Base-by-base conservation (phyloP, 129 eudicot genomes). In the Tanacetum coccineum region DNA sequence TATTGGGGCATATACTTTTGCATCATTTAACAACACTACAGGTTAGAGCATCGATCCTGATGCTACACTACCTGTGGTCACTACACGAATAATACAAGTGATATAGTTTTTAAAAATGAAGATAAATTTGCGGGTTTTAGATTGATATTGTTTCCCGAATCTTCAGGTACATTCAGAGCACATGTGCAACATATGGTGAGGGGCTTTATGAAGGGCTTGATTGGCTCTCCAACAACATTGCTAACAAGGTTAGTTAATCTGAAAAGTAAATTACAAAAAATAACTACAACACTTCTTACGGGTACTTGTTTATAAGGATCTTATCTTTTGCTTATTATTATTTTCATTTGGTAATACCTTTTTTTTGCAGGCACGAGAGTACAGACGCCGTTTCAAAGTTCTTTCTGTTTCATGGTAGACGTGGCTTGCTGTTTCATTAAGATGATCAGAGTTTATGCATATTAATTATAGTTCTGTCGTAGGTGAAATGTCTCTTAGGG, bases 111-210 rank as follows among this genome's bases (percentile, higher is more conserved):
- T 36, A 1, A 54, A 68, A 17, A 57, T 13, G 13, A 22, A 20
- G 6, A 68, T 68, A 20, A 4, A 20, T 53, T 17, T 2, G 32
- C 14, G 15, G 15, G 14, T 48, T 68, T 47, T 26, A 65, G 53
- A 44, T 21, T 18, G 52, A 22, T 54, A 52, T 47, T 59, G 47
- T 62, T 53, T 21, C 19, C 21, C 58, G 40, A 36, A 22, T 76
- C 56, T 68, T 66, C 82, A 81, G 82, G 82, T 81, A 77, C 77
- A 77, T 78, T 6, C 76, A 74, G 82, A 77, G 85, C 79, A 81
- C 81, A 20, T 68, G 76, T 46, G 82, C 79, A 47, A 72, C 85
- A 44, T 81, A 81, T 46, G 77, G 83, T 36, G 83, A 74, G 65
- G 84, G 84, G 2, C 76, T 72, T 67, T 76, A 68, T 49, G 81